Conservation (phyloP, 495 filamentous ascomycete species). For the Parmelia sp. region DNA sequence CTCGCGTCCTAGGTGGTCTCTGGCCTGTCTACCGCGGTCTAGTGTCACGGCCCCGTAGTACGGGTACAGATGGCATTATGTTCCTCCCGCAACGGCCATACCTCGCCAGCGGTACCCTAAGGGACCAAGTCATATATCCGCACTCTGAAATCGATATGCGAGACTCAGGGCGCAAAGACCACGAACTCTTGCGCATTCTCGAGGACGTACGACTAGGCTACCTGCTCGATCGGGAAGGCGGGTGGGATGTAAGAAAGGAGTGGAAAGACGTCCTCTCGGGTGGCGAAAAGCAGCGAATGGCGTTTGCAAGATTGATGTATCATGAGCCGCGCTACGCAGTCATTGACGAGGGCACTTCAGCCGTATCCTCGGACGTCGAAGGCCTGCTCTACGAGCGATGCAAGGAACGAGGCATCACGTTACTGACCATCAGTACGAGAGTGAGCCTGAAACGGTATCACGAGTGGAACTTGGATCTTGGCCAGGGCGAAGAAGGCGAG, state of each 20-base stretch:
- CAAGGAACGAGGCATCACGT: conserved; percentile 85
- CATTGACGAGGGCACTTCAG: conserved; percentile 91
- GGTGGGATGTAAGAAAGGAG: conserved; percentile 93
- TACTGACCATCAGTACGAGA: conserved; percentile 91
- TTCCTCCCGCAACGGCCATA: conserved; percentile 95
- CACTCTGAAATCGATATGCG: conserved; percentile 93
- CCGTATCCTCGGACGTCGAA: conserved; percentile 90
- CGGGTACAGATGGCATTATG: conserved; percentile 90
- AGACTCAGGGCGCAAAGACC: conserved; percentile 66
- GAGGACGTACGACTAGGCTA: conserved; percentile 83
- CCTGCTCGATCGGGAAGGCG: conserved; percentile 83
- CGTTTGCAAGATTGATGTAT: conserved; percentile 82
- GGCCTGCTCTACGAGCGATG: conserved; percentile 86
- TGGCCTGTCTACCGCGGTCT: conserved; percentile 96
- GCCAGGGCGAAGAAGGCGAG: conserved; percentile 54
- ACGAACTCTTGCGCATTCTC: conserved; percentile 65
- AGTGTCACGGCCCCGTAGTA: conserved; percentile 72
- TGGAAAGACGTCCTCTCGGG: conserved; percentile 98
- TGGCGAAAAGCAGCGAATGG: conserved; percentile 97
- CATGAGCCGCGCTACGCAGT: conserved; percentile 93
- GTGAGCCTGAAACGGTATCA: conserved; percentile 93
- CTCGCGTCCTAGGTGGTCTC: conserved; percentile 83
- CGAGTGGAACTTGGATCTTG: conserved; percentile 78
- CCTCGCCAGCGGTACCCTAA: conserved; percentile 85
- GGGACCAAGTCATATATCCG: conserved; percentile 97